Conservation (phyloP, 768 basidiomycete genomes). For the Leccinum fibrillosum region DNA sequence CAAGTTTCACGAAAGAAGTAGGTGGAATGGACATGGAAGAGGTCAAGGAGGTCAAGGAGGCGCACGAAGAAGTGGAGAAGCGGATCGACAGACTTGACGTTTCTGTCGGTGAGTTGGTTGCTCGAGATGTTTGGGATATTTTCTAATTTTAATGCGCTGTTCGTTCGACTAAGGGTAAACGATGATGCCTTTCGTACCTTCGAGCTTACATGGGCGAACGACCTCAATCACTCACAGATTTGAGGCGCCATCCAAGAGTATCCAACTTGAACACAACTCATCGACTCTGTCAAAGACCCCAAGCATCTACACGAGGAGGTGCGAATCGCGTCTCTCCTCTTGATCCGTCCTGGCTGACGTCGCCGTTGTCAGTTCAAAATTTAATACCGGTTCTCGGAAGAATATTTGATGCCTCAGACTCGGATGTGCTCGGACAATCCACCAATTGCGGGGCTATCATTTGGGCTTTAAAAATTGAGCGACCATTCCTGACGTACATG, state of each 20-base stretch:
- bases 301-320: constrained; percentile 92
- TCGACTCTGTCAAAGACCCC: constrained; percentile 98
- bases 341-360: neutral
- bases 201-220: neutral
- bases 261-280: constrained; percentile 80
- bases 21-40: constrained; percentile 98
- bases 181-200: neutral
- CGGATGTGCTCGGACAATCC: constrained; percentile 80
- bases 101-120: constrained; percentile 62
- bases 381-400: constrained; percentile 92
- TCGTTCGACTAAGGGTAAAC: constrained; percentile 85
- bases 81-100: constrained; percentile 95
- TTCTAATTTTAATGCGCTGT: constrained; percentile 95
- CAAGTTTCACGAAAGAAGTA: constrained; percentile 67
- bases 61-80: constrained; percentile 92
- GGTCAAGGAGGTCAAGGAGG: constrained; percentile 75
- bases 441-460: constrained; percentile 95
- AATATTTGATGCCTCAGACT: constrained; percentile 94
- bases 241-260: constrained; percentile 99
- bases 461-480: constrained; percentile 98
- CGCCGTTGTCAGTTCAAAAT: constrained; percentile 74
- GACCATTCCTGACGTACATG: constrained; percentile 95
- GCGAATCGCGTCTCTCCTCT: neutral
- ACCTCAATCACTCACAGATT: constrained; percentile 48
- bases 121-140: constrained; percentile 99